Evolutionary conservation across 345 rosid species (phyloP).

Genomic region (Gossypium turneri): DNA sequence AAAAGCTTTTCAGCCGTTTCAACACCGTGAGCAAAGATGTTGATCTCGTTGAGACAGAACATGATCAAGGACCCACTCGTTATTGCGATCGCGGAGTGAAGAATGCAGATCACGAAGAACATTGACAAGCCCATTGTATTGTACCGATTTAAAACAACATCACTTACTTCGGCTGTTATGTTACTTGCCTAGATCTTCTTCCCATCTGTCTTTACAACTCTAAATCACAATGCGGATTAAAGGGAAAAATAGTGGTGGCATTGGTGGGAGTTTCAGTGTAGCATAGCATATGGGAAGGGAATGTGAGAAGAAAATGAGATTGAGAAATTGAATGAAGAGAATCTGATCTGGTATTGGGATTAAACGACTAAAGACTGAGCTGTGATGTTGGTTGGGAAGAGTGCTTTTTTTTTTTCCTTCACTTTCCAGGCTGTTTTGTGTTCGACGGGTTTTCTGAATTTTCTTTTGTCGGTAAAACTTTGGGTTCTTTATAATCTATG

Average conservation of each 20-base stretch:
- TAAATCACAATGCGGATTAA: neutral
- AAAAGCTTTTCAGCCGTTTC: conserved; percentile 32
- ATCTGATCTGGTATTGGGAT: conserved; percentile 25
- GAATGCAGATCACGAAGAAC: conserved; percentile 38
- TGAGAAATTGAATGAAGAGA: conserved; percentile 25
- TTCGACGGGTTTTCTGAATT: conserved; percentile 25
- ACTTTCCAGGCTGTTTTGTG: neutral
- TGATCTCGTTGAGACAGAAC: conserved; percentile 38
- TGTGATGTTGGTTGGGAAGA: conserved; percentile 20
- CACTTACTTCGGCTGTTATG: no score
- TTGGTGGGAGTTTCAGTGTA: no score
- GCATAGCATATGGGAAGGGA: neutral
- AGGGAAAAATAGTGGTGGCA: neutral
- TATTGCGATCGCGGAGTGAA: conserved; percentile 31
- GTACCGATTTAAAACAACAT: neutral
- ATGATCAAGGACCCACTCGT: conserved; percentile 34
- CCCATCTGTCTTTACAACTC: neutral
- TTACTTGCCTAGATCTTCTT: neutral
- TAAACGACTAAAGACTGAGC: neutral
- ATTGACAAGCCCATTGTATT: conserved; percentile 23
- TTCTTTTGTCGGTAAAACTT: neutral
- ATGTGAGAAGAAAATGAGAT: neutral
- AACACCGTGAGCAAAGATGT: conserved; percentile 31
- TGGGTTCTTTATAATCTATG: neutral
- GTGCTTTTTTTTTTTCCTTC: neutral